Base-by-base conservation (phyloP, 345 rosid species). In the Salix suchowensis region DNA sequence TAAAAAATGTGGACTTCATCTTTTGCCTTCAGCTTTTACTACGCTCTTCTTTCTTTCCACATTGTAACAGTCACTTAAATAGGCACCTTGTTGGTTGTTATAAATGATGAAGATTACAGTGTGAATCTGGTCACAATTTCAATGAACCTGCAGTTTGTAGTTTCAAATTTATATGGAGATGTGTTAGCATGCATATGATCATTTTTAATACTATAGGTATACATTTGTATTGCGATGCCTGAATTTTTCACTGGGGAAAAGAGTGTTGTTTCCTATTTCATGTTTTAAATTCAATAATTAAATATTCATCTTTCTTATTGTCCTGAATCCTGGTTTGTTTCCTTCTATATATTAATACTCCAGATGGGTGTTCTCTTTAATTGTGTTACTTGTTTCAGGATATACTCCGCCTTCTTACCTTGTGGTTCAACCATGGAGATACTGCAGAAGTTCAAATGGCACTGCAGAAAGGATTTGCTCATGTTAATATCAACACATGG, bases 351-450 rank as follows among this genome's bases (percentile, higher is more conserved):
- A 10, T 11, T 66, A 26, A 19, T 72, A 18, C 32, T 65, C 21
- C 19, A 40, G 23, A 21, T 54, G 60, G 60, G 18, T 52, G n/a
- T 67, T 67, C 79, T 74, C 66, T 37, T 62, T 42, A 62, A 65
- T 70, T 75, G 26, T 74, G 37, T 70, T 68, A 40, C 79, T 42
- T 87, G 71, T 76, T 77, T 78, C 90, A 96, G 99, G 99, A 96
- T 80, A 96, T 96, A 86, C 95, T 96, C 77, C 98, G 99, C 71
- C 94, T 96, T 74, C 98, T 96, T 71, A 96, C 99, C 1, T 79
- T 96, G 82, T 96, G 99, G 99, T 96, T 96, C 87, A 96, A 91
- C 88, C 97, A 96, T 87, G 98, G 99, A 85, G 94, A 91, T 82
- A 89, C 92, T 42, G 85, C 82, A 73, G 98, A 96, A 69, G 98